phyloP scores from a whole-genome alignment of 108 stramenopile genomes.

The Stephanodiscus triporus region DNA sequence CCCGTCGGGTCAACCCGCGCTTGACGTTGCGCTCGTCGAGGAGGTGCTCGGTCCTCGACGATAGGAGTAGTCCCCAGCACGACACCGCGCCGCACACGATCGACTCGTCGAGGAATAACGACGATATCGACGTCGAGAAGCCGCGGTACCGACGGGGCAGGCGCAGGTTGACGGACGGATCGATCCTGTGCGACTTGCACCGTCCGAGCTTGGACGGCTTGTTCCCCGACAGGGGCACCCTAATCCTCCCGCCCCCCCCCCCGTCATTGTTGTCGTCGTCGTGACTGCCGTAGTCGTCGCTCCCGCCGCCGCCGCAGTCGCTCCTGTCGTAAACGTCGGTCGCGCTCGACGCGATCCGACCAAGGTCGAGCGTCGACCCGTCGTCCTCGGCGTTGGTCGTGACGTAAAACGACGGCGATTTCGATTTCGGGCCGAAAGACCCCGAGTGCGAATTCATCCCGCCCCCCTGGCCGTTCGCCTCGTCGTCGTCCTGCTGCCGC shows the following conservation, averaged over 20 bases:
- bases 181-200: neutral
- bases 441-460: too few species aligned
- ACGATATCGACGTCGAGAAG: constrained; percentile 75
- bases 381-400: too few species aligned
- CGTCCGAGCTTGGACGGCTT: neutral
- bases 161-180: neutral
- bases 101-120: constrained; percentile 80
- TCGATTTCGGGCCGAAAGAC: too few species aligned
- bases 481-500: too few species aligned
- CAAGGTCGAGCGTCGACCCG: too few species aligned
- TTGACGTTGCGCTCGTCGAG: constrained; percentile 76
- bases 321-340: too few species aligned
- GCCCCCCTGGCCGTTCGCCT: too few species aligned
- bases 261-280: neutral
- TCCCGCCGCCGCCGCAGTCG: too few species aligned
- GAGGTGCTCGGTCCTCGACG: constrained; percentile 77
- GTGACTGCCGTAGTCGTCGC: neutral
- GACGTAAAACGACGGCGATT: too few species aligned
- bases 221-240: neutral
- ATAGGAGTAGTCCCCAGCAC: constrained; percentile 81
- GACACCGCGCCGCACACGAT: constrained; percentile 80
- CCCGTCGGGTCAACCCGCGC: constrained; percentile 51
- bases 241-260: neutral
- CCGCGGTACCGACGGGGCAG: constrained; percentile 69
- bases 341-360: too few species aligned